Evolutionary conservation across 1,139 yeast species (phyloP), one percentile per base, ranked within the genome.

Genomic region (Nakaseomyces delphensis): DNA sequence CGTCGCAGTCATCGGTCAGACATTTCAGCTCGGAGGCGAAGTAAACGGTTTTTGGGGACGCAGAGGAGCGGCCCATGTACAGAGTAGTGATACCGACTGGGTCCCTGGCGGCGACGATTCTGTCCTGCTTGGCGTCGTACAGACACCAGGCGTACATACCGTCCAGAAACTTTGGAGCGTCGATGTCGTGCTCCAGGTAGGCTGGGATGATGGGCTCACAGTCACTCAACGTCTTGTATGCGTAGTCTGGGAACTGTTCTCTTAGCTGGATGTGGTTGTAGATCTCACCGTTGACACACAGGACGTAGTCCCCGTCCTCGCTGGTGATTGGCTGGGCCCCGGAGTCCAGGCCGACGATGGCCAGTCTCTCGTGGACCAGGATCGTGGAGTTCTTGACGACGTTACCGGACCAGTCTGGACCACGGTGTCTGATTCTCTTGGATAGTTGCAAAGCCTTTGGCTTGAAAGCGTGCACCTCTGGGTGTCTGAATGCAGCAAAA

Each of bases 321-420:
- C 87, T 83, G 52, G 81, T 74, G 67, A 91, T 83, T 53, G 99
- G 99, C 70, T 91, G 98, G 50, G 98, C 96, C 62, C 98, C 98
- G 37, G 96, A 73, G 64, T 86, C 96, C 59, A 89, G 73, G 54
- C 96, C 96, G 50, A 85, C 95, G 62, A 91, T 89, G 55, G 97
- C 95, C 62, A 91, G 75, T 71, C 98, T 83, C 70, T 91, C 97
- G 64, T 91, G 98, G 56, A 84, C 79, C 56, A 91, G 69, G 51
- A 83, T 80, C 43, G 96, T 85, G 53, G 71, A 66, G 77, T 86
- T 85, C 60, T 79, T 77, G 52, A 76, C 70, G 52, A 76, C 65
- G 77, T 86, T 87, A 60, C 98, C 98, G 38, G 89, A 77, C 98
- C 98, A 91, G 69, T 91, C 98, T 53, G 98, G 98, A 57, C 98